These are phyloP conservation scores for Reutealis trisperma DNA, from an alignment of 345 rosid species.

Conservation along the genomic window DNA sequence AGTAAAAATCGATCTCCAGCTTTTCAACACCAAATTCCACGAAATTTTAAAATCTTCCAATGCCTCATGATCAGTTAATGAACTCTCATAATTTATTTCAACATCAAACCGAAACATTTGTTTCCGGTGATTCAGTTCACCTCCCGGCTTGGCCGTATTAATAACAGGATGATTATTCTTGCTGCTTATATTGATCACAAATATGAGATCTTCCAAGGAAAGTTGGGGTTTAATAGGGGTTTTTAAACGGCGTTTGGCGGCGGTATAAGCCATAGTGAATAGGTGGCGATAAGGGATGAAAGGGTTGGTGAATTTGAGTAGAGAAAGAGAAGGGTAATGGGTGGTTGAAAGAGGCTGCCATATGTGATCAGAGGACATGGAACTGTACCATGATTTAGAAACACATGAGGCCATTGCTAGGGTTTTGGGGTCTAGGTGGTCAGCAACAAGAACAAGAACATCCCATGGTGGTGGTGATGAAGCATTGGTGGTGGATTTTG, in stretches of 20 bases:
- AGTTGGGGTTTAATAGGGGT: conserved; percentile 34
- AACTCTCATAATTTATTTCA: background rate
- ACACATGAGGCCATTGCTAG: conserved; percentile 53
- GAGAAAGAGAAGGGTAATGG: conserved; percentile 41
- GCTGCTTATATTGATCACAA: conserved; percentile 25
- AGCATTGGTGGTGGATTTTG: background rate
- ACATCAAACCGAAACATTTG: conserved; percentile 42
- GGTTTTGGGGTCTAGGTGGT: conserved; percentile 45
- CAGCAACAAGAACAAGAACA: conserved; percentile 35
- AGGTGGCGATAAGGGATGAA: conserved; percentile 37
- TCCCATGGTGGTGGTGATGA: conserved; percentile 38
- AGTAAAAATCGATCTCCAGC: conserved; percentile 42
- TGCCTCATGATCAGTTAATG: background rate
- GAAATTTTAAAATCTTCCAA: conserved; percentile 30
- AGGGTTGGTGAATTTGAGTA: conserved; percentile 33
- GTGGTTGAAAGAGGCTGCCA: conserved; percentile 41
- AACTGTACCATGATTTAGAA: conserved; percentile 38
- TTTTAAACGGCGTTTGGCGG: conserved; percentile 33
- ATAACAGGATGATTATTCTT: background rate
- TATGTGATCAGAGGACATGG: conserved; percentile 46
- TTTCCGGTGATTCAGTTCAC: conserved; percentile 3
- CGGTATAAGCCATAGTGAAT: conserved; percentile 31
- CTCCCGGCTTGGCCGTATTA: conserved; percentile 17
- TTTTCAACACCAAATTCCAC: conserved; percentile 44
- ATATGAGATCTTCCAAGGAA: conserved; percentile 37